phyloP scores from a whole-genome alignment of 768 basidiomycete species.

The Phlebiopsis flavidoalba region DNA sequence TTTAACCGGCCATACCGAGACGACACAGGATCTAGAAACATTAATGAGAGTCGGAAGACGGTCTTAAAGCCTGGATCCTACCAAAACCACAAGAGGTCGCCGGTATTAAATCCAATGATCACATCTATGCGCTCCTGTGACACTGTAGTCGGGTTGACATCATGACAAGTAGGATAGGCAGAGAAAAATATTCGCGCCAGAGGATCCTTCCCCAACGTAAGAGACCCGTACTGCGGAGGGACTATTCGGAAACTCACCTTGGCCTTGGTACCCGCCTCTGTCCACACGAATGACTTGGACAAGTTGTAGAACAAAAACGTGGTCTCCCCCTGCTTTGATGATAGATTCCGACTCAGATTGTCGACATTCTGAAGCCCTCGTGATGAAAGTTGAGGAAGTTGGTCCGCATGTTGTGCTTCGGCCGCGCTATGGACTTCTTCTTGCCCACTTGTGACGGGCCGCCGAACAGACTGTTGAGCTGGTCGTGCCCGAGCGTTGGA shows the following conservation, averaged over 20 bases:
- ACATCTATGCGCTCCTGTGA: conserved; percentile 78
- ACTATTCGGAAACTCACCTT: conserved; percentile 48
- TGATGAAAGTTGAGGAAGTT: conserved; percentile 92
- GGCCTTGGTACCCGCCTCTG: conserved; percentile 77
- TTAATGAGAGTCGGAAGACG: not conserved
- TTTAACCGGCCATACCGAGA: conserved; percentile 84
- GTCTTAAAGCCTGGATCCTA: conserved; percentile 28
- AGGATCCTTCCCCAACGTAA: conserved; percentile 58
- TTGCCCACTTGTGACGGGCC: conserved; percentile 47
- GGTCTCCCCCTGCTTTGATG: conserved; percentile 77
- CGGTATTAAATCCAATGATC: conserved; percentile 87
- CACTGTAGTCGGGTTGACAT: conserved; percentile 76
- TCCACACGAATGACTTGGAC: conserved; percentile 82
- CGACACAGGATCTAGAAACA: conserved; percentile 64
- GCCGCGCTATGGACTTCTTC: conserved; percentile 59
- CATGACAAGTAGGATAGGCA: conserved; percentile 85
- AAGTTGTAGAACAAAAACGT: conserved; percentile 86
- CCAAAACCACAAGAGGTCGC: conserved; percentile 98
- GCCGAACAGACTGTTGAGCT: conserved; percentile 58
- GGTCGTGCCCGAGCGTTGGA: conserved; percentile 36
- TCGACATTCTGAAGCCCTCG: conserved; percentile 79
- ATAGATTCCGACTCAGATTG: conserved; percentile 63
- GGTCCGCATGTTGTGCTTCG: conserved; percentile 89
- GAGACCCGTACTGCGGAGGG: not conserved
- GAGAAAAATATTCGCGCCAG: conserved; percentile 82